Conservation (phyloP, 805 yeast genomes). For the Nakazawaea sp. region DNA sequence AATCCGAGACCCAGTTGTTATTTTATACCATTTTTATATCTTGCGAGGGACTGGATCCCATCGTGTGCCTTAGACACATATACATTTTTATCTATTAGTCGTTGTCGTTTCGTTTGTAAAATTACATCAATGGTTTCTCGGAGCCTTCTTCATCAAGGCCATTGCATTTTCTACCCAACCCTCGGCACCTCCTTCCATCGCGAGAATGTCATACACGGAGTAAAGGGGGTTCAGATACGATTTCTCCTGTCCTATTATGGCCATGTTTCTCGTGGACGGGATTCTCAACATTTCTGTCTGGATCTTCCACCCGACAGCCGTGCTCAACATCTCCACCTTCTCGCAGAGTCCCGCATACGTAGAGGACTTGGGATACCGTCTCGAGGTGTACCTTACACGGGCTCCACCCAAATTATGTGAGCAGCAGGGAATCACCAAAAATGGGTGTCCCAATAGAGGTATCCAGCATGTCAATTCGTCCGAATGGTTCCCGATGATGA, state of each 20-base stretch:
- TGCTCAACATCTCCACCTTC: conserved; percentile 68
- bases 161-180: conserved; percentile 84
- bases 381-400: conserved; percentile 55
- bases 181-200: conserved; percentile 81
- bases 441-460: conserved; percentile 81
- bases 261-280: conserved; percentile 92
- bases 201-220: conserved; percentile 52
- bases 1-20: neutral
- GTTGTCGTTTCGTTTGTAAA: neutral
- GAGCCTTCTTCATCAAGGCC: conserved; percentile 61
- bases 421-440: conserved; percentile 92
- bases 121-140: conserved; percentile 54
- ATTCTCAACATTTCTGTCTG: conserved; percentile 85
- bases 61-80: neutral
- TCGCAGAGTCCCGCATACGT: conserved; percentile 84
- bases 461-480: conserved; percentile 96
- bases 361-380: conserved; percentile 31
- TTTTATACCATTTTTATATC: neutral
- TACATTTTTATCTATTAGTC: neutral
- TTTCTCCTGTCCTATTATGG: conserved; percentile 61
- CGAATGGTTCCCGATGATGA: conserved; percentile 89
- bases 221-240: conserved; percentile 24
- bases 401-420: conserved; percentile 83
- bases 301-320: conserved; percentile 72
- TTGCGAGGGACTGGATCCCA: conserved; percentile 6